Base-by-base conservation (phyloP, 176 grass and related monocot genomes). In the maize (Zea mays) region DNA sequence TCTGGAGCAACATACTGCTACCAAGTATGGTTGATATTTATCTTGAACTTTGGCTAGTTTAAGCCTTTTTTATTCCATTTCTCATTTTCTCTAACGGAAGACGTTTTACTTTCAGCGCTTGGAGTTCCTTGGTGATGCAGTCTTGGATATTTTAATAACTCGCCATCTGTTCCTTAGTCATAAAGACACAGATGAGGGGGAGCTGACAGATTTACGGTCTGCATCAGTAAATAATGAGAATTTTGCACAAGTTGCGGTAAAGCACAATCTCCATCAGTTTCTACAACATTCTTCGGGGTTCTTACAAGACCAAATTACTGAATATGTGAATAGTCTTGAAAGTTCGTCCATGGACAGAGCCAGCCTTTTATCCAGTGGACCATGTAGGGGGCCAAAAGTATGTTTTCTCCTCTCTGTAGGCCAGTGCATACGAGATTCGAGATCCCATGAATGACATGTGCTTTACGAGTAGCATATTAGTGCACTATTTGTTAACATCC, bases 141-240 rank as follows among this genome's bases (percentile, higher is more conserved):
- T 98, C 43, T 81, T 98, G 81, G 95, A 92, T 80, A 78, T 98
- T 54, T 85, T 98, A 43, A 81, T 98, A 85, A 94, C 95, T 15
- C 78, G 16, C 33, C 77, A 98, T 79, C 70, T 90, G 55, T 98
- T 92, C 89, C 35, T 87, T 77, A 85, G 62, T 69, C 79, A 98
- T 79, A 85, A 83, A 77, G 85, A 98, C 66, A 82, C 81, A 14
- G 85, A 85, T 69, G 91, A 93, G 43, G 95, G 91, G 55, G 87
- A 94, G 71, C 73, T 98, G 80, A 98, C 91, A 73, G 91, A 94
- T 87, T 82, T 98, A 79, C 82, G 95, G 17, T 92, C 89, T 59
- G 91, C 91, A 65, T 98, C 91, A 41, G 95, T 98, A 65, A 98
- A 92, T 68, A 98, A 98, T 36, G 87, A 94, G 67, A 94, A 93